phyloP scores from a whole-genome alignment of 2,329 filamentous ascomycete species.

The Cercospora sp. region DNA sequence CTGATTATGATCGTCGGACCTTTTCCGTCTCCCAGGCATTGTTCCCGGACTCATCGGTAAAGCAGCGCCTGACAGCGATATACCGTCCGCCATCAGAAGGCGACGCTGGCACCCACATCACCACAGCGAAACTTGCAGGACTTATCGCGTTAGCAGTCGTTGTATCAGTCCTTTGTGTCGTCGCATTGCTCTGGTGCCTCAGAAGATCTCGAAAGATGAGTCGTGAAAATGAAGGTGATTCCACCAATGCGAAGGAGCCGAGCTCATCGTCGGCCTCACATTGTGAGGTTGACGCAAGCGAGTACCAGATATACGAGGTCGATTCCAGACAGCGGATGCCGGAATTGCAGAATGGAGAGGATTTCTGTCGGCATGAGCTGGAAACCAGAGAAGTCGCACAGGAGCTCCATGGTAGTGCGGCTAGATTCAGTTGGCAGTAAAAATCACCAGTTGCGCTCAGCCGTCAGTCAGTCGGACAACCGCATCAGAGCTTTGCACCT shows the following conservation, averaged over 20 bases:
- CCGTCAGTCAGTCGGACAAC: background rate
- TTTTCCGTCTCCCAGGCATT: constrained; percentile 32
- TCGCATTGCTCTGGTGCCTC: background rate
- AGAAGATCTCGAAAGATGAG: background rate
- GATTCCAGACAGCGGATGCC: background rate
- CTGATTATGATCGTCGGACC: constrained; percentile 30
- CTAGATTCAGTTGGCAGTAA: constrained; percentile 1
- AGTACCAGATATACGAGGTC: background rate
- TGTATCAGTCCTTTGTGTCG: background rate
- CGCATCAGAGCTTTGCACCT: background rate
- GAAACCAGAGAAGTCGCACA: background rate
- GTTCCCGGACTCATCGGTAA: constrained; percentile 5
- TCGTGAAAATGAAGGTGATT: background rate
- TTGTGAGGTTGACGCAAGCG: background rate
- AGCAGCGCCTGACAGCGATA: background rate
- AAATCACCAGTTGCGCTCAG: background rate
- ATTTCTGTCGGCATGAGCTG: background rate
- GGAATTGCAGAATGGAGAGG: background rate
- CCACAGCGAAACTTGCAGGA: background rate
- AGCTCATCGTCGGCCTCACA: background rate
- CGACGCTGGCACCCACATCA: background rate
- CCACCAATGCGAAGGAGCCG: background rate
- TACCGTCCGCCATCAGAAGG: background rate
- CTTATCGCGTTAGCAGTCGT: background rate
- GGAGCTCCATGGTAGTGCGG: background rate